Evolutionary conservation across 306 rosid species (phyloP), one percentile per base, ranked within the genome.

Genomic region (Notholithocarpus densiflorus): DNA sequence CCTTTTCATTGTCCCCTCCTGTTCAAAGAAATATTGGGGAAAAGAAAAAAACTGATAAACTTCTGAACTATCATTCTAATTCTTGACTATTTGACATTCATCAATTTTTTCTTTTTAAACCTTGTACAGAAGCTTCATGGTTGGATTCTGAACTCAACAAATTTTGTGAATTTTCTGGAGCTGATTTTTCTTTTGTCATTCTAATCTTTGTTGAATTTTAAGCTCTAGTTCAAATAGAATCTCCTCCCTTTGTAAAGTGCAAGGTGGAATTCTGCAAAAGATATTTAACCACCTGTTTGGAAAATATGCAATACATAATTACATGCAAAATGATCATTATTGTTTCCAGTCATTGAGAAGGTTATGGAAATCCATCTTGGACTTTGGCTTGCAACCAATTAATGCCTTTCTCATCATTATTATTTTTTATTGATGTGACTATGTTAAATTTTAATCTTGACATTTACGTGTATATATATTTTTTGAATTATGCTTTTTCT

Each of bases 401-500:
- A 20, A 45, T 66, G n/a, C 8, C 8, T 73, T 57, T 70, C 29
- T 51, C 51, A 40, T 70, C 71, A 12, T 51, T 32, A 15, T 18
- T 76, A 2, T 18, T 62, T 66, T 23, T 66, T 59, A 68, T 43
- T 71, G 75, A 66, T 51, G 73, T 37, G 48, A 24, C 55, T 66
- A 48, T 20, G 64, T 56, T 24, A 70, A 55, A 60, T 48, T 81
- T 68, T 59, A 73, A 55, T 29, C 12, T 56, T 59, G 29, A 62
- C 72, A 82, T 73, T 37, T 56, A 64, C 24, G 27, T 65, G 48
- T 70, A 32, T 75, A 23, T 5, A 23, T 5, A 23, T 64, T 78
- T 70, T 20, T 53, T 78, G 69, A 54, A 53, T 76, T 56, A 29
- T 73, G 65, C 61, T 60, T 85, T 59, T 61, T 75, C 40, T 71